Evolutionary conservation across 208 protist genomes (phyloP), one percentile per base, ranked within the genome.

Genomic region (Wallacemonas sp.): DNA sequence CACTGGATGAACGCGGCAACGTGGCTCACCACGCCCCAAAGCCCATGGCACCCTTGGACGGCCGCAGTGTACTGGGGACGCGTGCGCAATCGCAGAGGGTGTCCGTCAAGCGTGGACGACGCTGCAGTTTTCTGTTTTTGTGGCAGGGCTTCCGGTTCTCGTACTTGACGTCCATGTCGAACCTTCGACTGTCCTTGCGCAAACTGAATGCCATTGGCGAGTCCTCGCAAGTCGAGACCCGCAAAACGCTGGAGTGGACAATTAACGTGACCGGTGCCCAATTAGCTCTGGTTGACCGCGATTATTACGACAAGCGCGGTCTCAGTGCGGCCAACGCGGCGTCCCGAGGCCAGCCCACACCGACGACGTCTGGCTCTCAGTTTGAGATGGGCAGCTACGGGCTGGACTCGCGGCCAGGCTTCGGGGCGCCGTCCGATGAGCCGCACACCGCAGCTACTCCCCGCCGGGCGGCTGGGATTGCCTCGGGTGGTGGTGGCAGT

Each of bases 101-200:
- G 56, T 4, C 33, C 11, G 33, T 44, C 33, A 24, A 47, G 33
- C 63, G 49, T 34, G 31, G 42, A 4, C 62, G 62, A 22, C 62
- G 62, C 33, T 54, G 54, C 41, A 82, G 69, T 39, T 85, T 95
- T 72, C 58, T 91, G 26, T 86, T 93, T 55, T 59, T 96, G 1
- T 41, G 93, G 30, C 66, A 80, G 12, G 86, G 90, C 14, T 67
- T 90, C 41, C 78, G 81, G 9, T 62, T 90, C 9, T 89, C 85
- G 30, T 90, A 91, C 65, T 66, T 96, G 15, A 94, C 91, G 1
- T 84, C 80, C 44, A 82, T 94, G 75, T 88, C 84, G 0, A 94
- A 90, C 59, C 72, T 96, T 19, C 83, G 84, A 60, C 83, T 94
- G 44, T 89, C 91, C 3, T 51, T 91, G 14, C 55, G 68, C 38